A percentile compares a stretch with the other conserved stretches of the same genome.
phyloP scores from a whole-genome alignment of 2,329 filamentous ascomycete species.

The Fusarium proliferatum region DNA sequence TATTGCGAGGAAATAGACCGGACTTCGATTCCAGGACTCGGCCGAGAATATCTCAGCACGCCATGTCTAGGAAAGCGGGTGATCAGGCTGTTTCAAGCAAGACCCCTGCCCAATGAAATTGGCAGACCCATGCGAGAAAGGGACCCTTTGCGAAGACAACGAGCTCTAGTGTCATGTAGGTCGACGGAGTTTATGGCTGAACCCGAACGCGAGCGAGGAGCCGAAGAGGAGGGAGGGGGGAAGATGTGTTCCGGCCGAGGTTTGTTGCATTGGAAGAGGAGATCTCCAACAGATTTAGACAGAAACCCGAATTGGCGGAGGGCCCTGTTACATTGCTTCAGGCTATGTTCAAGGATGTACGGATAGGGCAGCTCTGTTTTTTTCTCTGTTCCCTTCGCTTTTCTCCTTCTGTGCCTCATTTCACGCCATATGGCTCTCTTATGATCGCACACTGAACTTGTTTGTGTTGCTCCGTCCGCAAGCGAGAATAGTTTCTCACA shows the following conservation, averaged over 20 bases:
- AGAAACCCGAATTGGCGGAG: not conserved
- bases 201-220: constrained; percentile 26
- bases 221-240: constrained; percentile 10
- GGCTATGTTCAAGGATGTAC: not conserved
- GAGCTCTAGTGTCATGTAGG: constrained; percentile 3
- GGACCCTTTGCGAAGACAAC: constrained; percentile 13
- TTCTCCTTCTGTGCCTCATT: not conserved
- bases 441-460: not conserved
- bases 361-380: not conserved
- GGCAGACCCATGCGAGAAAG: not conserved
- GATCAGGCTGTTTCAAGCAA: not conserved
- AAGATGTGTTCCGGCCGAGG: constrained; percentile 18
- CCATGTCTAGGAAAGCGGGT: not conserved
- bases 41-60: constrained; percentile 23
- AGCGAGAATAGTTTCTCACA: not conserved
- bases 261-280: constrained; percentile 18
- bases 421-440: not conserved
- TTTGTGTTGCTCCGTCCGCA: not conserved
- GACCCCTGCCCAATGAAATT: constrained; percentile 18
- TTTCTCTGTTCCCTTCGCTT: not conserved
- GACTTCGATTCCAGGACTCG: constrained; percentile 10
- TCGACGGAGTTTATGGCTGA: constrained; percentile 8
- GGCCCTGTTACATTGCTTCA: constrained; percentile 11
- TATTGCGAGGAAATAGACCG: constrained; percentile 25
- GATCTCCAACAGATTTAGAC: constrained; percentile 9